phyloP scores from a whole-genome alignment of 2,329 filamentous ascomycete genomes.

The Scytalidium lignicola region DNA sequence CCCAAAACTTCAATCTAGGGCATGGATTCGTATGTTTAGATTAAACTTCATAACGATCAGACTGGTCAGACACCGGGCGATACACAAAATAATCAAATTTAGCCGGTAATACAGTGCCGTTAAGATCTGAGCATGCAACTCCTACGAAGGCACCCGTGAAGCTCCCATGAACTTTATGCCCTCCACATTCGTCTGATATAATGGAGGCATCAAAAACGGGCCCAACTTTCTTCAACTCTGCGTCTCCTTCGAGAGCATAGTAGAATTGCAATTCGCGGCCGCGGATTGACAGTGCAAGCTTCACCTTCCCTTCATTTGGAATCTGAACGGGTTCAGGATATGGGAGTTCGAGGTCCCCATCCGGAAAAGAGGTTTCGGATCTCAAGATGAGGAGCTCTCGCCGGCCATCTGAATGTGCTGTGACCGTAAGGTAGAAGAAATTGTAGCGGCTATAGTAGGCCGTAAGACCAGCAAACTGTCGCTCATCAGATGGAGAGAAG shows the following conservation, averaged over 20 bases:
- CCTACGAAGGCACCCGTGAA: conserved; percentile 60
- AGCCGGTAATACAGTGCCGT: conserved; percentile 42
- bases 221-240: conserved; percentile 42
- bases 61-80: conserved; percentile 39
- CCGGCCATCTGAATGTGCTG: conserved; percentile 48
- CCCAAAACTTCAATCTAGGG: too few relatives aligned
- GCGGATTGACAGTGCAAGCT: conserved; percentile 45
- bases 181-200: conserved; percentile 58
- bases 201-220: conserved; percentile 54
- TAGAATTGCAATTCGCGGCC: conserved; percentile 50
- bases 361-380: conserved; percentile 52
- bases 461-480: conserved; percentile 55
- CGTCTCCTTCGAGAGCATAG: conserved; percentile 43
- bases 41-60: conserved; percentile 45
- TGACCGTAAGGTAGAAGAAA: conserved; percentile 59
- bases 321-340: conserved; percentile 40
- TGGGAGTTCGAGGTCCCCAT: conserved; percentile 41
- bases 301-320: conserved; percentile 50
- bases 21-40: neutral
- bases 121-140: conserved; percentile 50
- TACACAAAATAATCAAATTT: conserved; percentile 49
- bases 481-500: conserved; percentile 51
- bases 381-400: conserved; percentile 53
- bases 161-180: conserved; percentile 55
- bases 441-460: conserved; percentile 61